Percentiles rank a stretch among this genome's conserved stretches.
Evolutionary conservation across 306 rosid genomes (phyloP).

Genomic region (Inga leiocalycina): DNA sequence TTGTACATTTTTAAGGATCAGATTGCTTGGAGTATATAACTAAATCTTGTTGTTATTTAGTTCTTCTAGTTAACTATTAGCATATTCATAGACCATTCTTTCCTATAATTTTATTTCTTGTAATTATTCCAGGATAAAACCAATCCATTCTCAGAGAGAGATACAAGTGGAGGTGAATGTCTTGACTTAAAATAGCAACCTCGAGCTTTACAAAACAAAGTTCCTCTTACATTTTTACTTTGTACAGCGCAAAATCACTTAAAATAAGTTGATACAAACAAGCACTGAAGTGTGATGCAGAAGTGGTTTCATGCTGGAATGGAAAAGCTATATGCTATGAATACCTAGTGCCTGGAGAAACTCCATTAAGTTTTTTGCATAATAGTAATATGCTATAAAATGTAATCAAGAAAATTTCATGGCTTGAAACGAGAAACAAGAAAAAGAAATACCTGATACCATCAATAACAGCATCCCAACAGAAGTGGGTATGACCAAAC

Average conservation of each 20-base stretch:
- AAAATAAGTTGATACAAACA: too few species aligned
- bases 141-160: neutral
- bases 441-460: slow-evolving; percentile 68
- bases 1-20: neutral
- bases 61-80: neutral
- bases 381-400: neutral
- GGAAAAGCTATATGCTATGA: neutral
- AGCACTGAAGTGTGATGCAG: neutral
- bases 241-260: too few species aligned
- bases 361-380: neutral
- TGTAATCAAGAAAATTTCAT: neutral
- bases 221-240: too few species aligned
- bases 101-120: neutral
- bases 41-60: neutral
- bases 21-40: neutral
- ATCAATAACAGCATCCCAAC: slow-evolving; percentile 77
- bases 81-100: neutral
- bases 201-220: too few species aligned
- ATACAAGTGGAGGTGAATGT: neutral
- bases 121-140: neutral
- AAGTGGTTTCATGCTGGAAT: neutral
- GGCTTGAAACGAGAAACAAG: slow-evolving; percentile 14
- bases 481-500: slow-evolving; percentile 87
- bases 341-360: neutral
- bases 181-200: neutral